Evolutionary conservation across 192 early-diverging fungal genomes (phyloP).

Genomic region (Mortierella hygrophila): DNA sequence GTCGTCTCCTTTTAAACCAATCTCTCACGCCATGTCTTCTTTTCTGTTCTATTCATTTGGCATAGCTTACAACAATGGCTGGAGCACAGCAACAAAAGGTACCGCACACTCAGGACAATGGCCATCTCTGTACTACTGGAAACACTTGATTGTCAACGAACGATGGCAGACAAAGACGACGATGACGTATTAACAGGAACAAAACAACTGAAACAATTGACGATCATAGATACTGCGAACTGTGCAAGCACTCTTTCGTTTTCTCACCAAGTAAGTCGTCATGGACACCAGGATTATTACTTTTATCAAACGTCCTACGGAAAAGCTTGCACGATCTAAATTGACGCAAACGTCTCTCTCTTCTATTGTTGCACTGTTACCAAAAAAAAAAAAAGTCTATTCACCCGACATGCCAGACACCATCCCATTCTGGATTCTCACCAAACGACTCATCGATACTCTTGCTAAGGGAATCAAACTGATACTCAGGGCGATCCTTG

Average conservation of each 20-base stretch:
- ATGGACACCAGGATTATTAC: not conserved
- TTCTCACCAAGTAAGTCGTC: conserved; percentile 82
- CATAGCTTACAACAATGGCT: conserved; percentile 87
- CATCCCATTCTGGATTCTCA: conserved; percentile 72
- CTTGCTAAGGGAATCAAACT: conserved; percentile 55
- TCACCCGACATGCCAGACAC: conserved; percentile 77
- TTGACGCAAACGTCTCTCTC: not conserved
- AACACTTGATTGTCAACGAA: not conserved
- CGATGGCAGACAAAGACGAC: not conserved
- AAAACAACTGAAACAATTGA: not conserved
- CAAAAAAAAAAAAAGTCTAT: conserved; percentile 61
- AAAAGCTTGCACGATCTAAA: not conserved
- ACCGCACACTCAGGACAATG: conserved; percentile 14
- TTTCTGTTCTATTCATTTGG: not conserved
- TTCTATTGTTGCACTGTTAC: not conserved
- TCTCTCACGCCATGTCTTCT: conserved; percentile 5
- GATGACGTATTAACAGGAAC: not conserved
- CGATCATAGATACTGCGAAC: conserved; percentile 80
- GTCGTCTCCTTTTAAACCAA: not conserved
- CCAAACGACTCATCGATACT: conserved; percentile 65
- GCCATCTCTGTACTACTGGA: not conserved
- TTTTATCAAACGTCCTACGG: not conserved
- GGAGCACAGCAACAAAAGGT: conserved; percentile 82
- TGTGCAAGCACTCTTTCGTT: conserved; percentile 87
- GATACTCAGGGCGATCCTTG: conserved; percentile 72